Evolutionary conservation across 768 basidiomycete genomes (phyloP).

Genomic region (Suillus paluster): DNA sequence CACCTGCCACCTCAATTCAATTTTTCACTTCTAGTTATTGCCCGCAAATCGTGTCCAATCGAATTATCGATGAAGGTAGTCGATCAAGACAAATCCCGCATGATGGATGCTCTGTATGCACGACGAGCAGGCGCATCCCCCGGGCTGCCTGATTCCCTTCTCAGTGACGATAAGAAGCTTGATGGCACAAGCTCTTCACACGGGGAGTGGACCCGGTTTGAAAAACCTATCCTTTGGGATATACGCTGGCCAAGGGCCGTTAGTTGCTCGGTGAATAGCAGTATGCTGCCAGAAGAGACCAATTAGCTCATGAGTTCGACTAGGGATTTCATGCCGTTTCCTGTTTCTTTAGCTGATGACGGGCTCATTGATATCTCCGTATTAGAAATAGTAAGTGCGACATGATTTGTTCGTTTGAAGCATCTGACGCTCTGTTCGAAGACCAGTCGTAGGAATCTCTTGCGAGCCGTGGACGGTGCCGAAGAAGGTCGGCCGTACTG

Average conservation of each 20-base stretch:
- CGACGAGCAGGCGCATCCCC: slow-evolving; percentile 33
- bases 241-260: slow-evolving; percentile 81
- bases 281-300: not conserved
- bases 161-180: slow-evolving; percentile 16
- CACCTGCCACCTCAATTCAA: slow-evolving; percentile 4
- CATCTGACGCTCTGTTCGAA: slow-evolving; percentile 19
- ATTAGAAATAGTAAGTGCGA: slow-evolving; percentile 58
- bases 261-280: slow-evolving; percentile 58
- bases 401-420: slow-evolving; percentile 5
- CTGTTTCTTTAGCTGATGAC: slow-evolving; percentile 78
- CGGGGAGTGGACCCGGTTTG: slow-evolving; percentile 74
- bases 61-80: slow-evolving; percentile 72
- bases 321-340: slow-evolving; percentile 83
- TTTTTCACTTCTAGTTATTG: slow-evolving; percentile 48
- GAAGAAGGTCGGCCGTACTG: slow-evolving; percentile 66
- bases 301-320: slow-evolving; percentile 10
- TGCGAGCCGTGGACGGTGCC: slow-evolving; percentile 64
- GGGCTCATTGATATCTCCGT: slow-evolving; percentile 74
- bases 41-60: slow-evolving; percentile 67
- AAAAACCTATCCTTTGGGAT: slow-evolving; percentile 71
- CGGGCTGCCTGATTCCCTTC: slow-evolving; percentile 12
- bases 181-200: slow-evolving; percentile 40
- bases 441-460: slow-evolving; percentile 48
- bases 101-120: slow-evolving; percentile 57
- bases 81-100: slow-evolving; percentile 70